Evolutionary conservation across 2,329 filamentous ascomycete genomes (phyloP), one percentile per base, ranked within the genome.

Genomic region (Reticulascus tulasneorum): DNA sequence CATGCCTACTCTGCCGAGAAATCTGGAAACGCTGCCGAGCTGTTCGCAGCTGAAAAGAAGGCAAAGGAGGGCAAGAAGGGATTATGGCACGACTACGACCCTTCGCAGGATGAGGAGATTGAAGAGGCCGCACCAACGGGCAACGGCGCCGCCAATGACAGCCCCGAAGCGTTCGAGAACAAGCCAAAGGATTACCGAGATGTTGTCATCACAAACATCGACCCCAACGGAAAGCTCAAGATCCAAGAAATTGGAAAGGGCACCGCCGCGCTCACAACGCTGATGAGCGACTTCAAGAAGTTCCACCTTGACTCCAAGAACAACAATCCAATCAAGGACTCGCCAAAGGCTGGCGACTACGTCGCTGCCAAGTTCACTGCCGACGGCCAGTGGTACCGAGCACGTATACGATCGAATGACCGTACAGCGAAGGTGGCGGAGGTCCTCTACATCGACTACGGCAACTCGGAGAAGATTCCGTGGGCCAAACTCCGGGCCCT

Each of bases 1-100:
- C 91, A 97, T 59, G 81, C 84, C 38, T 97, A 95, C 67, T 96
- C 91, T 17, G 93, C 93, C 1, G 91, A 98, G 67, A 94, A 94
- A 70, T 85, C 87, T 12, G 91, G 90, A 46, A 93, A 96, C 55
- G 83, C 85, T 10, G 79, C 76, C 23, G 91, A 97, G 65, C 79
- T 97, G 8, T 82, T 91, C 53, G 84, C 84, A 9, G 93, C 93
- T 0, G 87, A 98, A 67, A 73, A 86, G 64, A 82, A 78, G 53
- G 93, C 93, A 30, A 97, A 98, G 71, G 87, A 94, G 50, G 85
- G 72, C 19, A 77, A 82, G 43, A 95, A 90, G 67, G 87, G 86
- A 29, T 60, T 97, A 48, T 98, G 93, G 91, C 82, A 91, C 47
- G 82, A 94, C 64, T 97, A 88, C 79, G 89, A 96, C 57, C 91